Base-by-base conservation (phyloP, 1,139 yeast genomes). In the Oligophagozyma castellii region DNA sequence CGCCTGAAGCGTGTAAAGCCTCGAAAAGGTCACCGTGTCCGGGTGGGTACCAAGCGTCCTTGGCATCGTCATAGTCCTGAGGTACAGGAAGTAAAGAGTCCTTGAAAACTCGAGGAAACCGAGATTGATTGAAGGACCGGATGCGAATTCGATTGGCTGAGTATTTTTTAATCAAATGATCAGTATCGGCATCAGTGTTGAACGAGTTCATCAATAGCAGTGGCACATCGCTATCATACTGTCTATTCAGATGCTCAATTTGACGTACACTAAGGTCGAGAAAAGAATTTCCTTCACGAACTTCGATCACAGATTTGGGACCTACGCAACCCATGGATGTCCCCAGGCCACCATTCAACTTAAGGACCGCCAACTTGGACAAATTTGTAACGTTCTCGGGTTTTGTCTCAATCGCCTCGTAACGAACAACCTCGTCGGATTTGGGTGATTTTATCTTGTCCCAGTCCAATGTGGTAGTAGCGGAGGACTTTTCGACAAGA, bases 251-350 rank as follows among this genome's bases (percentile, higher is more conserved):
- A 58, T 84, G 81, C 61, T 92, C 98, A 48, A 89, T 86, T 63
- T 89, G 98, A 56, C 98, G 79, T 23, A 89, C 98, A 28, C 94
- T 69, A 47, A 89, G 70, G 56, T 89, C 98, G 56, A 89, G 70
- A 58, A 89, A 89, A 23, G 95, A 79, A 68, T 89, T 92, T 38
- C 98, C 98, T 46, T 89, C 98, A 57, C 98, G 77, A 30, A 89
- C 98, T 62, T 89, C 98, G 55, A 89, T 92, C 42, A 89, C 93
- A 14, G 95, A 80, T 59, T 89, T 89, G 38, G 98, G 98, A 35
- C 98, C 98, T 39, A 89, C 96, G 63, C 98, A 92, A 34, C 98
- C 98, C 98, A 89, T 89, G 11, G 98, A 86, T 22, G 98, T 89
- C 54, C 98, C 98, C 45, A 89, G 68, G 29, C 98, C 98, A 65